phyloP scores from a whole-genome alignment of 768 basidiomycete species.

The Hygrocybe punicea region DNA sequence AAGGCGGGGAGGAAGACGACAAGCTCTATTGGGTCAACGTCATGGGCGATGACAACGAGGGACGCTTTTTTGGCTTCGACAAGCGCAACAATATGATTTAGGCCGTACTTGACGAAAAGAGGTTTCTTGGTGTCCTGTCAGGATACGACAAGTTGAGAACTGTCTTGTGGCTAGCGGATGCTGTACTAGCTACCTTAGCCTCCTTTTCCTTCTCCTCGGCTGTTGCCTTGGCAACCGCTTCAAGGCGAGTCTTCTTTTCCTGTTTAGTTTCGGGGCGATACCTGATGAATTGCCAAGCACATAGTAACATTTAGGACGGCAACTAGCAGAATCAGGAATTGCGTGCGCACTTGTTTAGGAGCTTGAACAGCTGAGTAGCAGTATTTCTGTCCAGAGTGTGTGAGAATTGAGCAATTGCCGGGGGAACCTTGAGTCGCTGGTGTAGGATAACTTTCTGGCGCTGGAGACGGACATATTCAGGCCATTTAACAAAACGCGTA shows the following conservation, averaged over 20 bases:
- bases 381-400: slow-evolving; percentile 99
- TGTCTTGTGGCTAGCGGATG: neutral
- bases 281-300: neutral
- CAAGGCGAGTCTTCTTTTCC: slow-evolving; percentile 95
- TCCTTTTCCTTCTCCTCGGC: slow-evolving; percentile 76
- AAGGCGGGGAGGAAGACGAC: slow-evolving; percentile 97
- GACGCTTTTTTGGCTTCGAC: slow-evolving; percentile 97
- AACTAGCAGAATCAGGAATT: neutral
- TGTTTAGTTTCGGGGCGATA: slow-evolving; percentile 91
- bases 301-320: neutral
- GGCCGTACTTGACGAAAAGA: slow-evolving; percentile 90
- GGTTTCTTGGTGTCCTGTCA: slow-evolving; percentile 87
- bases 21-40: slow-evolving; percentile 98
- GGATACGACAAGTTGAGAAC: neutral
- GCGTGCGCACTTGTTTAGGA: slow-evolving; percentile 74
- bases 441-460: slow-evolving; percentile 97
- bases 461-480: slow-evolving; percentile 96
- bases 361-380: slow-evolving; percentile 95
- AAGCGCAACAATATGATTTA: slow-evolving; percentile 95
- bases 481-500: slow-evolving; percentile 99
- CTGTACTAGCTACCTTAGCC: slow-evolving; percentile 38
- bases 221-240: slow-evolving; percentile 68
- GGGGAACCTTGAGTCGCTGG: slow-evolving; percentile 97
- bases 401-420: slow-evolving; percentile 97
- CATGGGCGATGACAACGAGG: slow-evolving; percentile 93